Base-by-base conservation (phyloP, 225 moss, liverwort and hornwort genomes). In the Bryum argenteum region DNA sequence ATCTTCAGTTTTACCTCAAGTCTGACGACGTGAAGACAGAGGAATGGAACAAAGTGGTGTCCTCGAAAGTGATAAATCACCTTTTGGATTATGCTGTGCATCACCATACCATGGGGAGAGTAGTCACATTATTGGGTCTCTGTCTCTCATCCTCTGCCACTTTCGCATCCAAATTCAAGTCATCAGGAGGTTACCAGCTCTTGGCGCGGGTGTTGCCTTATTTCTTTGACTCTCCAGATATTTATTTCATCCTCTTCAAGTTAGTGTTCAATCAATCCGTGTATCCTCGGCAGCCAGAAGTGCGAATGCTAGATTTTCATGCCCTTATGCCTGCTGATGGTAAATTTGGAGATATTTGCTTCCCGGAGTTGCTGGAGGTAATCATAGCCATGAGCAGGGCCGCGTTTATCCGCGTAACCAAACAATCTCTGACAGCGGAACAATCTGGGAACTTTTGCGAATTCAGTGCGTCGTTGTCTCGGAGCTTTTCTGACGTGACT, bases 191-290 rank as follows among this genome's bases (percentile, higher is more conserved):
- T 48, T 89, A 91, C 74, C 94, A 94, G 53, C 90, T 87, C 51
- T 74, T 98, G 77, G 81, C 92, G 65, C 92, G 89, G 64, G 92
- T 98, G 63, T 80, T 98, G 56, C 91, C 94, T 48, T 89, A 86
- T 75, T 98, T 98, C 77, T 94, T 84, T 37, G 94, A 94, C 63
- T 92, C 88, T 67, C 98, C 98, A 74, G 98, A 98, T 61, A 87
- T 98, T 28, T 98, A 92, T 80, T 92, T 89, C 50, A 80, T 92
- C n/a, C 86, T 94, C 39, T 94, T 98, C 77, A 94, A 92, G 74
- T 82, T 98, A 14, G 45, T 94, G 67, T 94, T 98, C 69, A 91
- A 91, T 60, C 88, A 94, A 71, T 82, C 92, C 43, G 91, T 98
- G 54, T 92, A 94, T 65, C 98, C 94, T 24, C 87, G 94, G 77